phyloP scores from a whole-genome alignment of 2,329 filamentous ascomycete genomes.

The Ramichloridium luteum region DNA sequence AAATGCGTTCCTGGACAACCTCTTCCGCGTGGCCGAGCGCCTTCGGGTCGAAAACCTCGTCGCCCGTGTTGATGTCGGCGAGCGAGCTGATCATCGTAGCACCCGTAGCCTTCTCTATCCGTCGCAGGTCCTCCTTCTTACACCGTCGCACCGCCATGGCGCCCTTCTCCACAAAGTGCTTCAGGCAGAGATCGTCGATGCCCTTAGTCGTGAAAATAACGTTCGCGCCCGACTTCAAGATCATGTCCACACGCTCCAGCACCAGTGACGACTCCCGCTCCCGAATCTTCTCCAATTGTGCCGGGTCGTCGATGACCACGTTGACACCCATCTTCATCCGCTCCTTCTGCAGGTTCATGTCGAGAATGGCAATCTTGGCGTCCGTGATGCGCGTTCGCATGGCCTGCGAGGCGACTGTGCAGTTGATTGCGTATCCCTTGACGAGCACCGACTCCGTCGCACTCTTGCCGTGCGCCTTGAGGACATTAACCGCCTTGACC shows the following conservation, averaged over 20 bases:
- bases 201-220: slow-evolving; percentile 96
- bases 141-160: slow-evolving; percentile 92
- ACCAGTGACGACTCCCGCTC: slow-evolving; percentile 87
- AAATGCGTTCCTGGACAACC: slow-evolving; percentile 95
- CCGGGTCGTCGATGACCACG: slow-evolving; percentile 93
- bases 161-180: slow-evolving; percentile 86
- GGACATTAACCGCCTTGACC: slow-evolving; percentile 96
- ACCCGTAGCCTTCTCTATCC: slow-evolving; percentile 91
- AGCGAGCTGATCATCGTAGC: slow-evolving; percentile 86
- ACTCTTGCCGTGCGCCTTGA: slow-evolving; percentile 96
- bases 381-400: slow-evolving; percentile 89
- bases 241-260: slow-evolving; percentile 89
- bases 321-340: slow-evolving; percentile 98
- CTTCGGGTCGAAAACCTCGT: slow-evolving; percentile 88
- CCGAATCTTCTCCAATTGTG: slow-evolving; percentile 94
- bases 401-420: slow-evolving; percentile 93
- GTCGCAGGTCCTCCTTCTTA: slow-evolving; percentile 95
- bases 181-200: slow-evolving; percentile 90
- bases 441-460: slow-evolving; percentile 76
- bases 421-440: slow-evolving; percentile 96
- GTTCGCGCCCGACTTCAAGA: slow-evolving; percentile 92
- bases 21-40: slow-evolving; percentile 87
- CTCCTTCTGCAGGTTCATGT: slow-evolving; percentile 98
- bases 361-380: slow-evolving; percentile 90
- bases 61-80: slow-evolving; percentile 81